Conservation (phyloP, 1,139 yeast genomes). For the Geotrichum histeridarum region DNA sequence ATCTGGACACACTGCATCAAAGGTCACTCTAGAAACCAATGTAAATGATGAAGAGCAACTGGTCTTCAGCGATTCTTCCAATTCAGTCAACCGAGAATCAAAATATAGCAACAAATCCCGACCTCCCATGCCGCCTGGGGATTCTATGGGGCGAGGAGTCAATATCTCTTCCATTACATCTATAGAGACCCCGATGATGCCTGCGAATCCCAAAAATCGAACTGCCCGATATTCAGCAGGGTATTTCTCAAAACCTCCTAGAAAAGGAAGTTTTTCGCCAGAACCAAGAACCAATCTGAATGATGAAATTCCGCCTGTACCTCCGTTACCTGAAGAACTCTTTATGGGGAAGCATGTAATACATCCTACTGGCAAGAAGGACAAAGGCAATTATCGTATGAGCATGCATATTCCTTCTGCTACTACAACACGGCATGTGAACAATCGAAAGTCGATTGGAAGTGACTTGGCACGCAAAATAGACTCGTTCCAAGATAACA, state of each 20-base stretch:
- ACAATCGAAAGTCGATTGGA: constrained; percentile 2
- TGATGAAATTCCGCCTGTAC: constrained; percentile 20
- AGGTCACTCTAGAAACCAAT: no score
- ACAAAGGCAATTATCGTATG: background rate
- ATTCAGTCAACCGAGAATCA: background rate
- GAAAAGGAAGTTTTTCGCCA: constrained; percentile 14
- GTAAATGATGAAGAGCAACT: no score
- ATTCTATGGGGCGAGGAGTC: constrained; percentile 5
- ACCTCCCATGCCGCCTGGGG: constrained; percentile 3
- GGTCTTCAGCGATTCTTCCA: background rate
- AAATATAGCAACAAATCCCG: background rate
- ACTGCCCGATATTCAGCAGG: constrained; percentile 13
- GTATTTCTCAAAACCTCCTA: constrained; percentile 3
- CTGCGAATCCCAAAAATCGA: background rate
- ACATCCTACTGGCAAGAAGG: background rate
- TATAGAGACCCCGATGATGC: background rate
- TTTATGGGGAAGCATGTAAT: constrained; percentile 12
- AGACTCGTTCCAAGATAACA: background rate
- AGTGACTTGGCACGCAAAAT: background rate
- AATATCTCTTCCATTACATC: constrained; percentile 8
- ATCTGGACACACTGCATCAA: background rate
- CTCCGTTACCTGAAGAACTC: constrained; percentile 19
- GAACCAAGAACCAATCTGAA: constrained; percentile 12
- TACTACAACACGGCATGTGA: background rate
- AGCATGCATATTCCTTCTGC: constrained; percentile 12